phyloP scores from a whole-genome alignment of 768 basidiomycete genomes.

The Amanita rimosa region DNA sequence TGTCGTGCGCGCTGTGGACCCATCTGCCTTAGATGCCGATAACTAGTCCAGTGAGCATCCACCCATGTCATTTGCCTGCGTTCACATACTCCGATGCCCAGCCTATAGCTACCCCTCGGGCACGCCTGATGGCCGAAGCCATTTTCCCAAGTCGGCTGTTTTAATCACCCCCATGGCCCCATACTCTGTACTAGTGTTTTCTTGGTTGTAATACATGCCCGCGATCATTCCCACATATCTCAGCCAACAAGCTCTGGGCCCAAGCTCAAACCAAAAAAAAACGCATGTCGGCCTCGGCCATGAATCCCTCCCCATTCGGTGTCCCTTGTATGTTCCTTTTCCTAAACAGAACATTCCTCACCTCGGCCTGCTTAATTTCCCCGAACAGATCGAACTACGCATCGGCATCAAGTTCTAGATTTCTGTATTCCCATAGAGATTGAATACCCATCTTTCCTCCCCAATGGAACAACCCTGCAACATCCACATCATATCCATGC shows the following conservation, averaged over 20 bases:
- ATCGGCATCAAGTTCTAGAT: background rate
- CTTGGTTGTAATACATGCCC: background rate
- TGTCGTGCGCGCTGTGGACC: constrained; percentile 33
- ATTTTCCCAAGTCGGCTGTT: background rate
- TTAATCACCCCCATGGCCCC: background rate
- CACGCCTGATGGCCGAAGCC: background rate
- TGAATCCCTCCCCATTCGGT: background rate
- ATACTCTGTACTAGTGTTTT: background rate
- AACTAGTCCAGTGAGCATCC: background rate
- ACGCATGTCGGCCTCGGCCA: background rate
- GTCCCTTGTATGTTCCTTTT: background rate
- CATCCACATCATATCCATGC: too few species aligned
- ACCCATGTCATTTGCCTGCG: background rate
- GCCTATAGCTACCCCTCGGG: background rate
- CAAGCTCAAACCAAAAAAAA: background rate
- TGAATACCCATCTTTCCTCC: too few species aligned
- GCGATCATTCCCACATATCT: background rate
- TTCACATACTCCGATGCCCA: background rate
- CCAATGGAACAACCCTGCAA: too few species aligned
- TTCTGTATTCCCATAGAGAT: background rate
- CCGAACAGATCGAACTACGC: background rate
- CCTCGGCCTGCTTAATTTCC: background rate
- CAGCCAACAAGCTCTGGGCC: background rate
- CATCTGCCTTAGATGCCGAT: constrained; percentile 1
- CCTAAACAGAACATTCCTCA: background rate